Evolutionary conservation across 805 yeast genomes (phyloP), one percentile per base, ranked within the genome.

Genomic region (Hanseniaspora singularis): DNA sequence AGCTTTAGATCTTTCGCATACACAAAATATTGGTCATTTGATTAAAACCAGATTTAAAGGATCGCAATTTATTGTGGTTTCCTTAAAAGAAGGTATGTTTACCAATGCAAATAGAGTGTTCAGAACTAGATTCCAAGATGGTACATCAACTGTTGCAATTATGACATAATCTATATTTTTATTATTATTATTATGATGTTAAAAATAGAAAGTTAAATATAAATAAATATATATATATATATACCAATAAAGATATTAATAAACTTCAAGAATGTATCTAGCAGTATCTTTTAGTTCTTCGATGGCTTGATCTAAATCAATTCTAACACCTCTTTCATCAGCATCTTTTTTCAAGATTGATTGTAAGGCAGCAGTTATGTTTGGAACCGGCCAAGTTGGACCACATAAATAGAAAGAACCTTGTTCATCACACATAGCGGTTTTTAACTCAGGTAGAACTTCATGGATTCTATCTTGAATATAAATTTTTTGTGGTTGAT

Each of bases 351-450:
- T 64, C 43, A 87, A 72, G 55, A 89, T 81, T 53, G 85, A 95
- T 58, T 81, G 81, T 55, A 89, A 69, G 57, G 95, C 94, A 37
- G 80, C 81, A 45, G 95, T 83, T 57, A 89, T 83, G 63, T 88
- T 96, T 10, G 97, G 96, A 59, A 89, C 96, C 28, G 97, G 97
- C 97, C 97, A 89, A 2, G 96, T 89, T 36, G 97, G 97, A 52
- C 97, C 97, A 77, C 97, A 89, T 62, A 89, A 72, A 68, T 89
- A 89, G 75, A 89, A 89, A 22, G 87, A 79, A 49, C 97, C 97
- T 49, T 79, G 68, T 66, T 87, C 73, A 52, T 69, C 67, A 37
- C 79, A 81, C 64, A 89, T 76, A 42, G 95, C 88, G 36, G 77
- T 83, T 40, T 82, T 81, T 64, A 89, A 72, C 37, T 76, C 80